Base-by-base conservation (phyloP, 2,329 filamentous ascomycete genomes). In the Fusarium humuli region DNA sequence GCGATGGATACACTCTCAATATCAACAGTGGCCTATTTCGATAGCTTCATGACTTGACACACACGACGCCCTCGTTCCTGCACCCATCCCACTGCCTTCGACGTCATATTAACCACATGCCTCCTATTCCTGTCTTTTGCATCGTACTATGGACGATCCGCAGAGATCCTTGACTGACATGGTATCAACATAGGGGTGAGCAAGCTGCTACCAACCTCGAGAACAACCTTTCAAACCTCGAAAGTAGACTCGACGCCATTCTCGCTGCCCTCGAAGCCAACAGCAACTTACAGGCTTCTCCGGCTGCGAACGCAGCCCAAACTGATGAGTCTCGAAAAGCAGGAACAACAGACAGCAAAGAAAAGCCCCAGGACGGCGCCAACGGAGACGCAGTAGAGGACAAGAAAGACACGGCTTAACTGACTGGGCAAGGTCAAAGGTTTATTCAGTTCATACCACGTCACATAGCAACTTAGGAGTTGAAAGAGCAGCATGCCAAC, bases 241-340 rank as follows among this genome's bases (percentile, higher is more conserved):
- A 89, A 77, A 81, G 79, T 73, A 87, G 84, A 74, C 81, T 89
- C n/a, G 86, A 88, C 65, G 82, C 81, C 63, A 79, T 89, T 23
- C 80, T 89, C 23, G 84, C 83, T 18, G 82, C 82, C 25, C 78
- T 87, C 50, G 86, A 85, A 59, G 73, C 61, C 13, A 67, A 56
- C 27, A 63, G 64, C 16, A 46, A 52, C 16, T 30, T 49, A 12
- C 63, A 64, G 45, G 20, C 55, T 61, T 14, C 49, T 27, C 45
- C 54, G 12, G 16, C 61, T 30, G 13, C 49, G 47, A 58, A 32
- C 32, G 25, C 18, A 32, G 29, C 50, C 30, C 61, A 46, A 16
- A 34, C 18, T 14, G 42, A 54, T 12, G 30, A 23, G 25, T 54
- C 61, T 45, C 34, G 16, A 13, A 20, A 50, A 47, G 32, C 29